Base-by-base conservation (phyloP, 2,329 filamentous ascomycete genomes). In the Apiospora hydei region DNA sequence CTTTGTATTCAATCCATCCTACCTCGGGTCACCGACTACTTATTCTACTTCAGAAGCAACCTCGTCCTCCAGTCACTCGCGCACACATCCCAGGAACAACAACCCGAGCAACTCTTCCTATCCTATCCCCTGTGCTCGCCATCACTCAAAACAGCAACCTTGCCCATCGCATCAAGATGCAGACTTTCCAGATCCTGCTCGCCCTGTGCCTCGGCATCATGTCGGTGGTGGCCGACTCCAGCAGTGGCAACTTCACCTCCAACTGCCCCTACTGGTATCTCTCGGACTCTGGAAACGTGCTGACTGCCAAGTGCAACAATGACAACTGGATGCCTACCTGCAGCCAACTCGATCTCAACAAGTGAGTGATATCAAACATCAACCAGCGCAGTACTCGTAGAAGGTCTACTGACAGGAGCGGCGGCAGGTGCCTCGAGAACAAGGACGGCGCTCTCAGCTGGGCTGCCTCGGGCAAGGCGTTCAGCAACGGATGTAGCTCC, bases 301-400 rank as follows among this genome's bases (percentile, higher is more conserved):
- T 64, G 34, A 64, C 57, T 64, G 57, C 57, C 57, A 64, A 64
- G 34, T 64, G 57, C 34, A 64, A 64, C 34, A 2, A 38, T 5
- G 57, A 64, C n/a, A 7, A 41, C 16, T 41, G 57, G 57, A 41
- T 64, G 30, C 57, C 57, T 3, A 41, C 57, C 6, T 64, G 57
- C 57, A 64, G 34, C 34, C 57, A 64, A 21, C 57, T 64, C 34
- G 57, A 64, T 64, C 57, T 64, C 57, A 64, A 64, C 57, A 34
- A 64, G 57, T 64, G 41, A 21, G 57, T 41, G 8, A 13, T n/a
- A n/a, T 14, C 1, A 14, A n/a, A n/a, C 0, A 64, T 41, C 30
- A 14, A n/a, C 10, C 53, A 4, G 7, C 18, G 14, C 3, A 21
- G 4, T 38, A 10, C 4, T 16, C 30, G 57, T n/a, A 26, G 57